phyloP scores from a whole-genome alignment of 139 green algal species.

The Chlorella vulgaris region DNA sequence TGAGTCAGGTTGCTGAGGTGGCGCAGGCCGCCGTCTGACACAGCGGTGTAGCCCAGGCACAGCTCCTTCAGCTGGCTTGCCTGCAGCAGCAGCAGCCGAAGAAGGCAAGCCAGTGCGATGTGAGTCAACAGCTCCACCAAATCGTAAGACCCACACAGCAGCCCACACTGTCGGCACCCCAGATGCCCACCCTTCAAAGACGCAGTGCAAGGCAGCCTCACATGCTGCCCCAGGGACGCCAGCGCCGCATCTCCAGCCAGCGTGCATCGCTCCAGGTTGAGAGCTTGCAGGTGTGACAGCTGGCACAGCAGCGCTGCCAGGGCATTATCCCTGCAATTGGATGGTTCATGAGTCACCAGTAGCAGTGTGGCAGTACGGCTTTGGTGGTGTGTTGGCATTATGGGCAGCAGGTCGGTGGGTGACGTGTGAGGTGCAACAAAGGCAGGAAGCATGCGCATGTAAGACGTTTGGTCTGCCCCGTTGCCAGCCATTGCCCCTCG shows the following conservation, averaged over 20 bases:
- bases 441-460: too few relatives aligned
- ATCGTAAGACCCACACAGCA: too few relatives aligned
- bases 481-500: too few relatives aligned
- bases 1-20: not conserved
- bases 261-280: constrained; percentile 42
- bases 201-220: constrained; percentile 1
- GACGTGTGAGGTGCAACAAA: too few relatives aligned
- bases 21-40: constrained; percentile 1
- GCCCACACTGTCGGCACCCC: too few relatives aligned
- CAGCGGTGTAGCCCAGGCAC: not conserved
- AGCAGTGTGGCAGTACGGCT: not conserved
- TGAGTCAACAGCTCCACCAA: too few relatives aligned
- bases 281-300: constrained; percentile 20
- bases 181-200: too few relatives aligned
- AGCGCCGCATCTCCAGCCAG: constrained; percentile 31
- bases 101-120: not conserved
- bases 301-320: constrained; percentile 19
- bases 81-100: not conserved
- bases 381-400: not conserved
- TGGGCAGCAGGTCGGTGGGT: too few relatives aligned
- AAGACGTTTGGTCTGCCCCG: too few relatives aligned
- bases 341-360: not conserved
- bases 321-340: constrained; percentile 4
- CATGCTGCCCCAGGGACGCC: constrained; percentile 3
- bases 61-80: not conserved